phyloP scores from a whole-genome alignment of 805 yeast genomes.

The Candida piceae region DNA sequence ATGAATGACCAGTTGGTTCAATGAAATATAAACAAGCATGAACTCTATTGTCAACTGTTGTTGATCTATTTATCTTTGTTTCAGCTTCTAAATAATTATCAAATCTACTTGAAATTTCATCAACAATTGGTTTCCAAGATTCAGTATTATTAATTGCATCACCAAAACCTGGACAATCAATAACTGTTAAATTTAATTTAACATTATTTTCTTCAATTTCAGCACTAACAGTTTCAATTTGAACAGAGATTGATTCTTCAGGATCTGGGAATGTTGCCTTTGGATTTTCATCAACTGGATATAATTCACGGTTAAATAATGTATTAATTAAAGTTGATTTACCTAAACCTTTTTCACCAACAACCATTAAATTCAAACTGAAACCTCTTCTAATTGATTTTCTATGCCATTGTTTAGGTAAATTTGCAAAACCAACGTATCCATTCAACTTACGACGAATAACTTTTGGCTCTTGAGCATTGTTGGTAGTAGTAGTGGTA shows the following conservation, averaged over 20 bases:
- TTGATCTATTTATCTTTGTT: constrained; percentile 70
- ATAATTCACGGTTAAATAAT: constrained; percentile 66
- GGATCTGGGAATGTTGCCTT: constrained; percentile 35
- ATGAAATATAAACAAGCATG: constrained; percentile 46
- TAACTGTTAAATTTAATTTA: constrained; percentile 72
- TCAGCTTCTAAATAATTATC: constrained; percentile 88
- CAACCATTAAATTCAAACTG: constrained; percentile 80
- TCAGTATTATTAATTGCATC: constrained; percentile 76
- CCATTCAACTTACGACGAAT: constrained; percentile 82
- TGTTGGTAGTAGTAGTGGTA: constrained; percentile 3
- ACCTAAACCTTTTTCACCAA: constrained; percentile 90
- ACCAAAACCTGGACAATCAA: constrained; percentile 94
- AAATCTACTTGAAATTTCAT: constrained; percentile 80
- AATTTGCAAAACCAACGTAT: constrained; percentile 94
- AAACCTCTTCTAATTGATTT: constrained; percentile 88
- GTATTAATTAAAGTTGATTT: constrained; percentile 90
- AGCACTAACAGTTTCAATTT: constrained; percentile 55
- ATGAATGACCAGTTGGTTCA: constrained; percentile 94
- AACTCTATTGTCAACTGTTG: constrained; percentile 73
- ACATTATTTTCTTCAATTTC: constrained; percentile 94
- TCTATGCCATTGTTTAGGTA: constrained; percentile 98
- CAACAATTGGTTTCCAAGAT: constrained; percentile 87
- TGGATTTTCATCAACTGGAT: constrained; percentile 28
- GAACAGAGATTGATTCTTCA: constrained; percentile 43
- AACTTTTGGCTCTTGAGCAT: constrained; percentile 36